phyloP scores from a whole-genome alignment of 2,329 filamentous ascomycete genomes.

The Diplodia mutila region DNA sequence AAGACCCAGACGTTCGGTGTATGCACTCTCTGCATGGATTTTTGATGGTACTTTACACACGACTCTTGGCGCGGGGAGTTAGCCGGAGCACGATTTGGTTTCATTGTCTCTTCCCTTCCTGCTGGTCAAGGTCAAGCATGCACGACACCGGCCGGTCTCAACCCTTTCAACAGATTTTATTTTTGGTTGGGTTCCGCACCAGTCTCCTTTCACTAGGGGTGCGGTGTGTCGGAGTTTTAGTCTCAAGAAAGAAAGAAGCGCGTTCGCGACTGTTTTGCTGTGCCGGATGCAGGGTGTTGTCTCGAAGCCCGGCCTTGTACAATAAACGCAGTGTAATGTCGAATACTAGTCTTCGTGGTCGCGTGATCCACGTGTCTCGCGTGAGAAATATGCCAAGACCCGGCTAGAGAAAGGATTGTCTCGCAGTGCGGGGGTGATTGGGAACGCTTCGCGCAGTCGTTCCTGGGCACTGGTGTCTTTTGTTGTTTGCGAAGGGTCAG shows the following conservation, averaged over 20 bases:
- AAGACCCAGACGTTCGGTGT: constrained; percentile 11
- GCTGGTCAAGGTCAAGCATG: constrained; percentile 2
- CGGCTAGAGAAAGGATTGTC: constrained; percentile 13
- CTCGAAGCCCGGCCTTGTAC: constrained; percentile 20
- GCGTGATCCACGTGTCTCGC: constrained; percentile 6
- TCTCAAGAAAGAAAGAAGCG: constrained; percentile 22
- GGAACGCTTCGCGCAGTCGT: constrained; percentile 1
- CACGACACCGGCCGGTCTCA: constrained; percentile 5
- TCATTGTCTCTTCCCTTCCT: constrained; percentile 7
- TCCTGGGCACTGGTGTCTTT: background rate
- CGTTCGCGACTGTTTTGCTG: constrained; percentile 17
- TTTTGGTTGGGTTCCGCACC: constrained; percentile 10
- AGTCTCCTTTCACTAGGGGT: background rate
- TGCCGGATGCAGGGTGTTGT: constrained; percentile 20
- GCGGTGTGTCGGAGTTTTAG: constrained; percentile 8
- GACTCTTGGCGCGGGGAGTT: constrained; percentile 21
- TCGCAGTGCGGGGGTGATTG: constrained; percentile 7
- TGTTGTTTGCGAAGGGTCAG: background rate
- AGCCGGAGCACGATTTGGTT: constrained; percentile 22
- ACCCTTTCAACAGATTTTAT: constrained; percentile 11
- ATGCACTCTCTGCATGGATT: constrained; percentile 19
- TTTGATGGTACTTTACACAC: constrained; percentile 19
- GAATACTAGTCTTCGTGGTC: background rate
- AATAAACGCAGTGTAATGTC: constrained; percentile 17
- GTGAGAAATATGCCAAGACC: constrained; percentile 2